Conservation (phyloP, 768 basidiomycete genomes). For the Lactarius tabidus region DNA sequence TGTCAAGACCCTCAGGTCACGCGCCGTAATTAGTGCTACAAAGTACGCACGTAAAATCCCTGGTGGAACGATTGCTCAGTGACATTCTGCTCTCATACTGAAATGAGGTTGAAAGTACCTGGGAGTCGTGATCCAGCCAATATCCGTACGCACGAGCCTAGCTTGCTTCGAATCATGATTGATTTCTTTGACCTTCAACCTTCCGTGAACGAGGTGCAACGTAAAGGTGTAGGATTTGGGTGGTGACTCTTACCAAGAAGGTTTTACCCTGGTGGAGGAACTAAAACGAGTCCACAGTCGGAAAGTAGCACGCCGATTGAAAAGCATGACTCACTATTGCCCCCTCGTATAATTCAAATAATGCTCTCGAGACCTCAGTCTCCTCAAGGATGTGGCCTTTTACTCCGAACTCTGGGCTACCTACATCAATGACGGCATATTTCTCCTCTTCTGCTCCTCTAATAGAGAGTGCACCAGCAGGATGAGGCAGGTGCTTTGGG, state of each 20-base stretch:
- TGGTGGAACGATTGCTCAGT: conserved; percentile 29
- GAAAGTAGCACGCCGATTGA: neutral
- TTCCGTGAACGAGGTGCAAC: neutral
- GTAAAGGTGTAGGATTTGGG: neutral
- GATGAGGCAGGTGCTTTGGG: conserved; percentile 73
- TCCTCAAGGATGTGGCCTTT: conserved; percentile 62
- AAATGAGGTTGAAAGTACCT: conserved; percentile 38
- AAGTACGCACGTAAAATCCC: conserved; percentile 67
- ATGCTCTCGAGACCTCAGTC: conserved; percentile 73
- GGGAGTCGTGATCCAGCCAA: conserved; percentile 79
- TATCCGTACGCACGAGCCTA: conserved; percentile 64
- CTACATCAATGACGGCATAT: conserved; percentile 69
- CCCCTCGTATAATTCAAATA: conserved; percentile 89
- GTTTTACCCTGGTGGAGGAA: conserved; percentile 87
- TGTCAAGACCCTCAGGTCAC: neutral
- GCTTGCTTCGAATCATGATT: conserved; percentile 76
- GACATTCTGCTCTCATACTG: neutral
- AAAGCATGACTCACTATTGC: conserved; percentile 54
- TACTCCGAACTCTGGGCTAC: conserved; percentile 37
- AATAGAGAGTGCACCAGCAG: conserved; percentile 67
- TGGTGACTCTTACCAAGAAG: conserved; percentile 53
- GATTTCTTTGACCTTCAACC: conserved; percentile 65
- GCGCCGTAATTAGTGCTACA: neutral
- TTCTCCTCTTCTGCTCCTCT: conserved; percentile 74
- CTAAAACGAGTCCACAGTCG: conserved; percentile 35